These are phyloP conservation scores for Lepiota brunneoincarnata DNA, from an alignment of 768 basidiomycete species.

Conservation along the genomic window DNA sequence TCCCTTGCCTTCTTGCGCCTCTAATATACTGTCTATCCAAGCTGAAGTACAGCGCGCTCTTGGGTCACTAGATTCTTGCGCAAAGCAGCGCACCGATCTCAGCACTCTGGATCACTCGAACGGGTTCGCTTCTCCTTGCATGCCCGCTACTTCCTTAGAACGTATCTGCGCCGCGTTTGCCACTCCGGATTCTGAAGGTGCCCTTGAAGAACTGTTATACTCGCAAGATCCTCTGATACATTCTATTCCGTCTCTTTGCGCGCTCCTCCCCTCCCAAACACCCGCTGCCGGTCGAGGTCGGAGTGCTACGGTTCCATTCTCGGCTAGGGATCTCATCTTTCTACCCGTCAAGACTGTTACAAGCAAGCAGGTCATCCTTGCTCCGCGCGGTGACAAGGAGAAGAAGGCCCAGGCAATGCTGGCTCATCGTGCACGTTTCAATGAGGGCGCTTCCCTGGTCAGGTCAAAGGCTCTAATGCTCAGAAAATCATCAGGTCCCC, in stretches of 20 bases:
- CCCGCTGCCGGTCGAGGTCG: background rate
- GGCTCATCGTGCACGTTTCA: background rate
- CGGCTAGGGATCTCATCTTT: background rate
- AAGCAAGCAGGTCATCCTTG: background rate
- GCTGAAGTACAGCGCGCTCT: too few species aligned
- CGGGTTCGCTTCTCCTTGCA: background rate
- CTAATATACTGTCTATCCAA: too few species aligned
- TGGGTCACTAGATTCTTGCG: too few species aligned
- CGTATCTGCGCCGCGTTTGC: slow-evolving; percentile 12
- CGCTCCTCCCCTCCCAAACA: background rate
- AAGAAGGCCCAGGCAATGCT: background rate
- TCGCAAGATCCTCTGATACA: background rate
- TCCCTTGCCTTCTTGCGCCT: too few species aligned
- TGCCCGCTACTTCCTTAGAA: slow-evolving; percentile 12
- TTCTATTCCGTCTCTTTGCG: background rate
- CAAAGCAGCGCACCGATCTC: too few species aligned
- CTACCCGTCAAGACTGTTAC: background rate
- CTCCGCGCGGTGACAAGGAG: slow-evolving; percentile 2
- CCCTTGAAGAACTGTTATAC: background rate
- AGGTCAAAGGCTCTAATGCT: slow-evolving; percentile 4
- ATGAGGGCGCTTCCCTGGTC: background rate
- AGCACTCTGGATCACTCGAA: background rate
- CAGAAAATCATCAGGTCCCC: background rate
- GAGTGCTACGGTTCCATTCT: slow-evolving; percentile 6
- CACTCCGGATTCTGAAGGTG: too few species aligned